Evolutionary conservation across 257 asterid genomes (phyloP), one percentile per base, ranked within the genome.

Genomic region (Ocimum tenuiflorum): DNA sequence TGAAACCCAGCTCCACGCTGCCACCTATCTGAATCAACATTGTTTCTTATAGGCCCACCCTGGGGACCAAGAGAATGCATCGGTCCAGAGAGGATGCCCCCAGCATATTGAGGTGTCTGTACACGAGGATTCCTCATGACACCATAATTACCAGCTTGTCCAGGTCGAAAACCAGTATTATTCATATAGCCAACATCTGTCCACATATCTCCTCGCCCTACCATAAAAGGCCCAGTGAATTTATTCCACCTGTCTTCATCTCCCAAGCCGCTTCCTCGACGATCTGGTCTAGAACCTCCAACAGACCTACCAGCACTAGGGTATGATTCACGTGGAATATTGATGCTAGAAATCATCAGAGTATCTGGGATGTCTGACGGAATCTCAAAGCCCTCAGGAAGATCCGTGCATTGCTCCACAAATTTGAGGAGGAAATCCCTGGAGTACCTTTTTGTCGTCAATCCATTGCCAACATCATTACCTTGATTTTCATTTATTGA

Each of bases 1-100:
- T 85, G 95, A 73, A 83, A 87, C 73, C 74, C 80, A 72, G 88
- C 70, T 73, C 81, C 95, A 1, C 87, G 95, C 49, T 76, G 85
- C 97, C 97, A 90, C 82, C 91, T 82, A 47, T 85, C 95, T 46
- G 95, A 85, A 59, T 87, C 95, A 27, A 86, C 73, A 70, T 62
- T 81, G 63, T 79, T 85, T 79, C 95, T 82, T 60, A 70, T 87
- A 69, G 66, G 47, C 20, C 80, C 81, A 47, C 84, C 82, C 47
- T 77, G 96, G 38, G 85, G 81, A 54, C 91, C 90, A 62, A 75
- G 47, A 31, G 89, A 76, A 64, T 75, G 94, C 77, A 82, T 75
- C 2, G 86, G 89, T 68, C 94, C 97, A 69, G 83, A 60, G 8
- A 80, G 80, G 61, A 83, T 71, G 39, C 81, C 81, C 45, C 82